Evolutionary conservation across 2,329 filamentous ascomycete genomes (phyloP).

Genomic region (Exophiala mesophila): DNA sequence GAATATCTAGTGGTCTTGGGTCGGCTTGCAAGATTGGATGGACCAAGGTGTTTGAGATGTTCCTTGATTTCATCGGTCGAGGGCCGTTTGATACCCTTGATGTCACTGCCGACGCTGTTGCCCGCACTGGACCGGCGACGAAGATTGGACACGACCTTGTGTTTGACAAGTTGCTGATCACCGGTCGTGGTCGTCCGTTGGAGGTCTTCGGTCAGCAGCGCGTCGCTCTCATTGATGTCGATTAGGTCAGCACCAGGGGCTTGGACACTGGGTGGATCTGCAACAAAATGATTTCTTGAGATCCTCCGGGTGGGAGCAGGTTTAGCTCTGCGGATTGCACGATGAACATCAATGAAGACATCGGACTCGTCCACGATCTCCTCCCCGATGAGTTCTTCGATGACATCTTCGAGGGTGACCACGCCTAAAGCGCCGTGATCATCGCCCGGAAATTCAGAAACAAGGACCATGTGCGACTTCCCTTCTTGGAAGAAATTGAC

Average conservation of each 20-base stretch:
- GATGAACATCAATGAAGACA: slow-evolving; percentile 96
- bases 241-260: slow-evolving; percentile 32
- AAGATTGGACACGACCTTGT: slow-evolving; percentile 24
- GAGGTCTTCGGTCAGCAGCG: slow-evolving; percentile 27
- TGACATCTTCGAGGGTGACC: slow-evolving; percentile 94
- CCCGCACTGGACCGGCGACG: slow-evolving; percentile 33
- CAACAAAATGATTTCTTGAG: slow-evolving; percentile 52
- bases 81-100: slow-evolving; percentile 40
- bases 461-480: slow-evolving; percentile 97
- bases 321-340: slow-evolving; percentile 84
- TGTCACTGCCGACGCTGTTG: slow-evolving; percentile 28
- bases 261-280: slow-evolving; percentile 31
- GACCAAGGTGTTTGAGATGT: slow-evolving; percentile 60
- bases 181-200: slow-evolving; percentile 23
- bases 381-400: slow-evolving; percentile 97
- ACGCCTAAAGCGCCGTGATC: slow-evolving; percentile 87
- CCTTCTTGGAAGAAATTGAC: slow-evolving; percentile 99
- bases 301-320: slow-evolving; percentile 75
- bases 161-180: slow-evolving; percentile 29
- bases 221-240: slow-evolving; percentile 45
- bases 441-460: slow-evolving; percentile 86
- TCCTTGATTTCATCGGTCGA: slow-evolving; percentile 53
- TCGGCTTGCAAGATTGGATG: slow-evolving; percentile 57
- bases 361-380: slow-evolving; percentile 99
- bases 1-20: slow-evolving; percentile 58